phyloP scores from a whole-genome alignment of 2,329 filamentous ascomycete species.

The Fusarium solani-melongenae region DNA sequence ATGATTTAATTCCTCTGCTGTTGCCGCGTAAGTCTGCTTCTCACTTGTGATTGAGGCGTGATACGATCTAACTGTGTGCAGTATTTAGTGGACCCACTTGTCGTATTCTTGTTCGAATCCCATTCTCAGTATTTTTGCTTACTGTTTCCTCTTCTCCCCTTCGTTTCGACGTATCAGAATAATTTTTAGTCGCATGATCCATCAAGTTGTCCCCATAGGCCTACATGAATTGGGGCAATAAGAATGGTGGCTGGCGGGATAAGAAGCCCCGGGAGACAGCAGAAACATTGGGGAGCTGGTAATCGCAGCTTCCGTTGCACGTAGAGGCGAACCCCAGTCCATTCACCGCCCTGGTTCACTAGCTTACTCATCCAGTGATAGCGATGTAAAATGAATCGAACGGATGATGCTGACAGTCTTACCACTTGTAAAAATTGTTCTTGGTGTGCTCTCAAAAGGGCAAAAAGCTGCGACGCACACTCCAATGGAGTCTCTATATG shows the following conservation, averaged over 20 bases:
- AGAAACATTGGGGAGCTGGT: not conserved
- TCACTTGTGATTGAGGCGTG: not conserved
- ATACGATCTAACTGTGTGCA: not conserved
- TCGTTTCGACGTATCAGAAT: not conserved
- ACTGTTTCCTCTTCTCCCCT: not conserved
- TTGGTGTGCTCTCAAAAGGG: not conserved
- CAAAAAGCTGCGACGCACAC: not conserved
- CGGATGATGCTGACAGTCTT: not conserved
- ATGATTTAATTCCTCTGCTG: not conserved
- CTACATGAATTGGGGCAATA: not conserved
- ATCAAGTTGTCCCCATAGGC: not conserved
- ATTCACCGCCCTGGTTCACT: not conserved
- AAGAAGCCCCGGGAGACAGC: not conserved
- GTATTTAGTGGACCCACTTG: not conserved
- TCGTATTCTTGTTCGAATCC: not conserved
- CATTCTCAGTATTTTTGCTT: not conserved
- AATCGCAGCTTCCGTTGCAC: not conserved
- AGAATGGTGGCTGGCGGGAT: not conserved
- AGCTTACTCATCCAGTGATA: not conserved
- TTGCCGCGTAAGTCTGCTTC: not conserved
- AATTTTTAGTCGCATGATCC: not conserved
- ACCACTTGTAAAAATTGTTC: not conserved
- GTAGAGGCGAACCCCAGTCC: not conserved
- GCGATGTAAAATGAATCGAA: not conserved
- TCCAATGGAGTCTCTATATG: constrained; percentile 11